phyloP scores from a whole-genome alignment of 2,329 filamentous ascomycete species.

The Colletotrichum musicola region DNA sequence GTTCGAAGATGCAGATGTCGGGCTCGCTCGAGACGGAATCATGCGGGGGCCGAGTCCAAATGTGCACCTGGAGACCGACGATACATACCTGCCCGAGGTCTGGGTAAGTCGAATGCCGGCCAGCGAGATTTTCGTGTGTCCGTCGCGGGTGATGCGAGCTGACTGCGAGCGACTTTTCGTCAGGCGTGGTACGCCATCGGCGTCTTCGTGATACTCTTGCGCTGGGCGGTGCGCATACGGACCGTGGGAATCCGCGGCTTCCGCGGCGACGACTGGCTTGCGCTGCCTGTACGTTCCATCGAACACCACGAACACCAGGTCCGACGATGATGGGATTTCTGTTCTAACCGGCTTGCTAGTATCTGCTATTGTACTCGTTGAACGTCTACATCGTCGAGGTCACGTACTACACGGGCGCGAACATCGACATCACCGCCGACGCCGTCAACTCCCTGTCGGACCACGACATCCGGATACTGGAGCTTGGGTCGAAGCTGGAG shows the following conservation, averaged over 20 bases:
- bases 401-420: constrained; percentile 43
- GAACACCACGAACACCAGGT: no score
- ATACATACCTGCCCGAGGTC: constrained; percentile 40
- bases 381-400: constrained; percentile 42
- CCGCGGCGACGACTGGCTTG: constrained; percentile 41
- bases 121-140: no score
- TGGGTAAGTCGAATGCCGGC: constrained; percentile 28
- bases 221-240: constrained; percentile 39
- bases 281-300: constrained; percentile 32
- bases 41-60: constrained; percentile 31
- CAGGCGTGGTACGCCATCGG: constrained; percentile 40
- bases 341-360: constrained; percentile 29
- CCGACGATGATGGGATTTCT: not conserved
- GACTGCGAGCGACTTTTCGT: no score
- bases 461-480: constrained; percentile 40
- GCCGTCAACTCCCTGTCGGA: constrained; percentile 37
- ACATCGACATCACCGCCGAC: constrained; percentile 42
- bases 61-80: constrained; percentile 35
- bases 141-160: no score
- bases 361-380: constrained; percentile 42
- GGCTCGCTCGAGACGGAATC: constrained; percentile 2
- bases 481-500: constrained; percentile 43
- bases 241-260: constrained; percentile 40
- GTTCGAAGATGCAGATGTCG: constrained; percentile 31
- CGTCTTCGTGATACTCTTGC: constrained; percentile 38